These are phyloP conservation scores for Fonsecaea multimorphosa DNA, from an alignment of 2,329 filamentous ascomycete genomes.

Conservation along the genomic window DNA sequence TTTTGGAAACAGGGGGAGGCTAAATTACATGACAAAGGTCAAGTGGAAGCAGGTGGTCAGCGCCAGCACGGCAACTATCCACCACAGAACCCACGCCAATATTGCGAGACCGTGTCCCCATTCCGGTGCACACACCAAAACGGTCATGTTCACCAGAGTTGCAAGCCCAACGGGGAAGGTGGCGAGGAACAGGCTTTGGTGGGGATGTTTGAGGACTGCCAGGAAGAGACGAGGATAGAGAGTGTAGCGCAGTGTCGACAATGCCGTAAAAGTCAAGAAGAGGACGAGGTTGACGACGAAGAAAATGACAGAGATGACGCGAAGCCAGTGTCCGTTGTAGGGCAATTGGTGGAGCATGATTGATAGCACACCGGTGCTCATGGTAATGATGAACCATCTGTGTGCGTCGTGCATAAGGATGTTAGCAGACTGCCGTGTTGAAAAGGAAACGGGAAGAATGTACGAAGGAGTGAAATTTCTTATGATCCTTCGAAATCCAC, in stretches of 20 bases:
- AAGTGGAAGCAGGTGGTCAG: slow-evolving; percentile 60
- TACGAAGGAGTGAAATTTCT: slow-evolving; percentile 16
- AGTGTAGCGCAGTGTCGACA: slow-evolving; percentile 65
- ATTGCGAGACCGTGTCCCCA: slow-evolving; percentile 64
- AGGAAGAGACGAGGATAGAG: slow-evolving; percentile 69
- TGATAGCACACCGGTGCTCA: slow-evolving; percentile 72
- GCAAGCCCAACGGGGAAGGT: slow-evolving; percentile 72
- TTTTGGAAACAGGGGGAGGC: not conserved
- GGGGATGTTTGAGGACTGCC: slow-evolving; percentile 69
- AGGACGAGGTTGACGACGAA: slow-evolving; percentile 65
- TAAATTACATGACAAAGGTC: slow-evolving; percentile 6
- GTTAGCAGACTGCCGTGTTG: not conserved
- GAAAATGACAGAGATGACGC: slow-evolving; percentile 64
- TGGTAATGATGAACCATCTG: slow-evolving; percentile 62
- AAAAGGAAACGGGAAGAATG: not conserved
- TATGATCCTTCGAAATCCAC: slow-evolving; percentile 10
- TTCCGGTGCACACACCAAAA: slow-evolving; percentile 62
- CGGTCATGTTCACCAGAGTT: slow-evolving; percentile 70
- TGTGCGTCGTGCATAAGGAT: not conserved
- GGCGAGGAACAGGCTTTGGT: slow-evolving; percentile 70
- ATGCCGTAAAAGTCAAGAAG: slow-evolving; percentile 54
- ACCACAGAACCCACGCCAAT: slow-evolving; percentile 64
- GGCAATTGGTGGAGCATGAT: slow-evolving; percentile 67
- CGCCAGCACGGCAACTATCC: slow-evolving; percentile 60
- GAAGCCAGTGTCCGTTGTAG: slow-evolving; percentile 63